A percentile compares a stretch with the other conserved stretches of the same genome.
phyloP scores from a whole-genome alignment of 352 stramenopile species.

The Phytophthora cryptogea region DNA sequence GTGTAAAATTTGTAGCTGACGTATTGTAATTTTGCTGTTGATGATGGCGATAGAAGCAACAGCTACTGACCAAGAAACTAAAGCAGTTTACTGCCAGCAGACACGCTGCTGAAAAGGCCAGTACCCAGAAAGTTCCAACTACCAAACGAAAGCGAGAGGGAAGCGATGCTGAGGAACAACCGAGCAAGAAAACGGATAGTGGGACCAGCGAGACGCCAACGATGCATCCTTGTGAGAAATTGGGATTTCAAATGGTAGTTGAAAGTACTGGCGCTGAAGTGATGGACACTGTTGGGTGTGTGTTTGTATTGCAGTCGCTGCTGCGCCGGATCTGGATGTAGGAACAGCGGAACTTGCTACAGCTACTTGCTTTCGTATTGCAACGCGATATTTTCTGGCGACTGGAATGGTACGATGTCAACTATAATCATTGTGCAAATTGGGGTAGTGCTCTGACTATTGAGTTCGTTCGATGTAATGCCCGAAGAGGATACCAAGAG shows the following conservation, averaged over 20 bases:
- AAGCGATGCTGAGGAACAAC: slow-evolving; percentile 6
- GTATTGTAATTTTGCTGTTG: not conserved
- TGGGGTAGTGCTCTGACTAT: not conserved
- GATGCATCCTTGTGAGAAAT: slow-evolving; percentile 38
- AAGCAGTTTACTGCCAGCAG: slow-evolving; percentile 24
- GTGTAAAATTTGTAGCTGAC: not conserved
- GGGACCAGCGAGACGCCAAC: not conserved
- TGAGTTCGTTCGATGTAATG: not conserved
- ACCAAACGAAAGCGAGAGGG: slow-evolving; percentile 35
- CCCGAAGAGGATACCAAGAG: slow-evolving; percentile 28
- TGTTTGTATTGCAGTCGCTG: slow-evolving; percentile 29
- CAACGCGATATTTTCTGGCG: slow-evolving; percentile 27
- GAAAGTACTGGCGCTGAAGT: slow-evolving; percentile 1
- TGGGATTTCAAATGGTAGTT: not conserved
- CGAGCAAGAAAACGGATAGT: slow-evolving; percentile 24
- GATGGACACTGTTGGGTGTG: not conserved
- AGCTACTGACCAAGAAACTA: slow-evolving; percentile 33
- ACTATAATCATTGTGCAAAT: not conserved
- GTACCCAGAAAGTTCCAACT: not conserved
- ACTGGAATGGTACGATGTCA: slow-evolving; percentile 27
- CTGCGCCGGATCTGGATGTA: slow-evolving; percentile 23
- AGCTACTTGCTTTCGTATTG: slow-evolving; percentile 42
- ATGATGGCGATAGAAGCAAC: slow-evolving; percentile 32
- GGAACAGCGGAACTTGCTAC: slow-evolving; percentile 15
- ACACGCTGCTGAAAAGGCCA: slow-evolving; percentile 1